phyloP scores from a whole-genome alignment of 257 asterid genomes.

The Ocimum tenuiflorum region DNA sequence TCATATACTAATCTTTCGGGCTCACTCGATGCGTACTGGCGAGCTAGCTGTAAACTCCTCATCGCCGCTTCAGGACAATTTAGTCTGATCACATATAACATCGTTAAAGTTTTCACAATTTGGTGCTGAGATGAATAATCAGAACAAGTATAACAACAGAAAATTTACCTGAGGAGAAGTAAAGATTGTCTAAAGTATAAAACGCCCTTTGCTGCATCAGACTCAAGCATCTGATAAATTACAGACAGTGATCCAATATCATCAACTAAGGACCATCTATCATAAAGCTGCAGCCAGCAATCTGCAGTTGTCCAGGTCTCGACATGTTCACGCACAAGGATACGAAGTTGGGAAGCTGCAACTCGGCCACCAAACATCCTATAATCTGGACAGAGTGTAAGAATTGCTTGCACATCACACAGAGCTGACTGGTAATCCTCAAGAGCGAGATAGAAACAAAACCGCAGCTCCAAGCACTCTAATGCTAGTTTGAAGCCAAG shows the following conservation, averaged over 20 bases:
- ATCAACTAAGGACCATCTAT: conserved; percentile 91
- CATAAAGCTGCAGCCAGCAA: conserved; percentile 95
- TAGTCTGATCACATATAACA: conserved; percentile 42
- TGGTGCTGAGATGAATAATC: not conserved
- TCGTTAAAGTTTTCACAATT: no score
- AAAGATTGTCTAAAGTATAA: conserved; percentile 89
- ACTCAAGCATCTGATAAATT: conserved; percentile 95
- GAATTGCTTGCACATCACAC: conserved; percentile 88
- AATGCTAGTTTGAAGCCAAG: conserved; percentile 89
- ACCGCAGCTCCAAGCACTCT: conserved; percentile 92
- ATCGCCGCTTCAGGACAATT: conserved; percentile 98
- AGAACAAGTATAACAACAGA: not conserved
- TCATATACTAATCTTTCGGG: conserved; percentile 88
- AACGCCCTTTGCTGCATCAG: conserved; percentile 88
- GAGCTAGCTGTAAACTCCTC: conserved; percentile 92
- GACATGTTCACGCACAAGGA: conserved; percentile 87
- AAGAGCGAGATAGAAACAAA: conserved; percentile 74
- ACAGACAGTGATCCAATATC: conserved; percentile 97
- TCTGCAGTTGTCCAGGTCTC: conserved; percentile 96
- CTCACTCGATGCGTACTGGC: conserved; percentile 80
- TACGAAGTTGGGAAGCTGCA: conserved; percentile 73
- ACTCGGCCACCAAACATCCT: conserved; percentile 88
- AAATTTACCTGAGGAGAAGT: conserved; percentile 75
- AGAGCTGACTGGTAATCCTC: conserved; percentile 89
- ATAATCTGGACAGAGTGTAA: conserved; percentile 72